Evolutionary conservation across 2,329 filamentous ascomycete genomes (phyloP).

Genomic region (Aspergillus transmontanensis): DNA sequence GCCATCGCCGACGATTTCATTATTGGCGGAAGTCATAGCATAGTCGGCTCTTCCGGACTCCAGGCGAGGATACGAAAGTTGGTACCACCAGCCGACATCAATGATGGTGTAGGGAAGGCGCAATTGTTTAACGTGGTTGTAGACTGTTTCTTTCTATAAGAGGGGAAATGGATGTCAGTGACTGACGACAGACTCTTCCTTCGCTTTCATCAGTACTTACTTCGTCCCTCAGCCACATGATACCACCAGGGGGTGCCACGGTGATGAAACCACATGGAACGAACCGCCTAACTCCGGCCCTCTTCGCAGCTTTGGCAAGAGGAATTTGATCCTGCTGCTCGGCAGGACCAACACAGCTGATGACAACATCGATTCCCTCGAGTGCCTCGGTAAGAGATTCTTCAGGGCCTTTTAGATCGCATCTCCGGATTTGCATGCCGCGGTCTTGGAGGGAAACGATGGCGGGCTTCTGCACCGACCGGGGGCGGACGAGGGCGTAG

Average conservation of each 20-base stretch:
- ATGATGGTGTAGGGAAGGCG: constrained; percentile 59
- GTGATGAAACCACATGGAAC: constrained; percentile 56
- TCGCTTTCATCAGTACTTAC: constrained; percentile 25
- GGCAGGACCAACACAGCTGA: constrained; percentile 44
- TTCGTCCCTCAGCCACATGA: constrained; percentile 46
- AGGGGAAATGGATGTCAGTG: constrained; percentile 9
- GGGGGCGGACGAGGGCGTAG: constrained; percentile 50
- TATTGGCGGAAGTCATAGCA: constrained; percentile 37
- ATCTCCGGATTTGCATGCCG: constrained; percentile 48
- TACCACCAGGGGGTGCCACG: constrained; percentile 48
- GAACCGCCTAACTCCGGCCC: constrained; percentile 55
- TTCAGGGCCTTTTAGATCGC: constrained; percentile 47
- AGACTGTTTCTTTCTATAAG: constrained; percentile 53
- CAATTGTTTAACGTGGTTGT: constrained; percentile 52
- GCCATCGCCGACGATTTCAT: constrained; percentile 51
- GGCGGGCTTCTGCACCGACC: constrained; percentile 52
- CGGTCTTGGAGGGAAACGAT: constrained; percentile 43
- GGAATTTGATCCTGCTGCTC: constrained; percentile 47
- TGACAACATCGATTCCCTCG: constrained; percentile 48
- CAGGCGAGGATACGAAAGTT: constrained; percentile 49
- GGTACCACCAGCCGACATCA: constrained; percentile 63
- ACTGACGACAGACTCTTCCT: neutral
- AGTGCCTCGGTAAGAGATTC: constrained; percentile 48
- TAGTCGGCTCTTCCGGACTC: constrained; percentile 52
- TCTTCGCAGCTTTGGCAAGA: constrained; percentile 52